Percentiles rank a stretch among this genome's conserved stretches.
Evolutionary conservation across 805 yeast genomes (phyloP).

Genomic region (Tetrapisispora fleetii): DNA sequence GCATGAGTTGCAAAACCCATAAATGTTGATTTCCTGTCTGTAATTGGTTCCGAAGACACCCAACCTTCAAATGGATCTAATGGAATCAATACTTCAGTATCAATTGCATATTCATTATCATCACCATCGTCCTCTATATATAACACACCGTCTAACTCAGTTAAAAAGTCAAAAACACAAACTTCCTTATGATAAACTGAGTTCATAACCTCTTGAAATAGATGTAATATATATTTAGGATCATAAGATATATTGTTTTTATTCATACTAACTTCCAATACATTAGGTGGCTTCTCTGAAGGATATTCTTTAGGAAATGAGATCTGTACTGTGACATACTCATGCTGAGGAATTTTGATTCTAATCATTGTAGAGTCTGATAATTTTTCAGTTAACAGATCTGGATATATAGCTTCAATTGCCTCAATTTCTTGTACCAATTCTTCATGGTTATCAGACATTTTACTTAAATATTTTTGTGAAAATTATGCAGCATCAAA

Average conservation of each 20-base stretch:
- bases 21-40: conserved; percentile 79
- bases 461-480: background rate
- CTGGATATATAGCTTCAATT: conserved; percentile 81
- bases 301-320: conserved; percentile 72
- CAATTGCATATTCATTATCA: conserved; percentile 12
- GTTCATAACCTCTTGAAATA: conserved; percentile 43
- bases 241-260: conserved; percentile 28
- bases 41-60: conserved; percentile 65
- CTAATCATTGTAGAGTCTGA: conserved; percentile 32
- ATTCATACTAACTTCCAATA: conserved; percentile 42
- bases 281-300: conserved; percentile 42
- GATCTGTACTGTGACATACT: conserved; percentile 49
- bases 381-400: conserved; percentile 32
- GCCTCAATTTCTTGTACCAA: conserved; percentile 64
- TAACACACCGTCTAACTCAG: conserved; percentile 52
- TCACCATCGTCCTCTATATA: conserved; percentile 26
- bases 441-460: conserved; percentile 14
- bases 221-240: conserved; percentile 38
- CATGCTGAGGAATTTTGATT: conserved; percentile 52
- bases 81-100: conserved; percentile 9
- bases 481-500: background rate
- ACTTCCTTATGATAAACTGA: conserved; percentile 57
- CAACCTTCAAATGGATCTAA: conserved; percentile 57
- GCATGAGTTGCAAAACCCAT: conserved; percentile 65
- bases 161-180: conserved; percentile 67